Conservation (phyloP, 805 yeast genomes). For the Yamadazyma laniorum region DNA sequence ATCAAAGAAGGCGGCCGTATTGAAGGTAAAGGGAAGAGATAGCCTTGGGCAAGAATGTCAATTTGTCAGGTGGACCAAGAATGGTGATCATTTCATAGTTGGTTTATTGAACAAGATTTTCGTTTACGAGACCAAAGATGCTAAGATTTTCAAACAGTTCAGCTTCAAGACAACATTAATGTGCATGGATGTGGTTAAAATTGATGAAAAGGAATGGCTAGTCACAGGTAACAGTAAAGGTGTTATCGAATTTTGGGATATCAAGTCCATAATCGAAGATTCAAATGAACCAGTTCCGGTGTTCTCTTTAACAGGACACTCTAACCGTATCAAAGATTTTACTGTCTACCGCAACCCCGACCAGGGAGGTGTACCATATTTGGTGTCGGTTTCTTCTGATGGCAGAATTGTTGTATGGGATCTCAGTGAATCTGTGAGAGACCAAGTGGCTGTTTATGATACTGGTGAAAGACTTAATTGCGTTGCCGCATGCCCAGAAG, state of each 20-base stretch:
- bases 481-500: slow-evolving; percentile 71
- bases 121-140: slow-evolving; percentile 61
- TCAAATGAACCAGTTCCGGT: slow-evolving; percentile 42
- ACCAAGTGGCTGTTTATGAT: slow-evolving; percentile 86
- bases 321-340: slow-evolving; percentile 81
- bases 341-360: slow-evolving; percentile 44
- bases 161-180: slow-evolving; percentile 59
- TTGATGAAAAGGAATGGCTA: slow-evolving; percentile 54
- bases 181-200: slow-evolving; percentile 54
- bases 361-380: slow-evolving; percentile 41
- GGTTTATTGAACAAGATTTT: slow-evolving; percentile 67
- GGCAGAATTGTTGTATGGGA: slow-evolving; percentile 94
- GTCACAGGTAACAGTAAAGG: slow-evolving; percentile 75
- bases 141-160: slow-evolving; percentile 54
- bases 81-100: slow-evolving; percentile 73
- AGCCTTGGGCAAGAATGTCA: slow-evolving; percentile 65
- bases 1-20: slow-evolving; percentile 82
- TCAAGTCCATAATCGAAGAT: slow-evolving; percentile 29
- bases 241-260: slow-evolving; percentile 53
- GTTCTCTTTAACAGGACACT: slow-evolving; percentile 73
- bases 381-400: slow-evolving; percentile 87
- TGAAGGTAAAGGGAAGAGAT: slow-evolving; percentile 70
- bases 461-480: slow-evolving; percentile 91
- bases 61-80: slow-evolving; percentile 61
- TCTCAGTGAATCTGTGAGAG: slow-evolving; percentile 46